Base-by-base conservation (phyloP, 495 filamentous ascomycete genomes). In the Talaromyces liani region DNA sequence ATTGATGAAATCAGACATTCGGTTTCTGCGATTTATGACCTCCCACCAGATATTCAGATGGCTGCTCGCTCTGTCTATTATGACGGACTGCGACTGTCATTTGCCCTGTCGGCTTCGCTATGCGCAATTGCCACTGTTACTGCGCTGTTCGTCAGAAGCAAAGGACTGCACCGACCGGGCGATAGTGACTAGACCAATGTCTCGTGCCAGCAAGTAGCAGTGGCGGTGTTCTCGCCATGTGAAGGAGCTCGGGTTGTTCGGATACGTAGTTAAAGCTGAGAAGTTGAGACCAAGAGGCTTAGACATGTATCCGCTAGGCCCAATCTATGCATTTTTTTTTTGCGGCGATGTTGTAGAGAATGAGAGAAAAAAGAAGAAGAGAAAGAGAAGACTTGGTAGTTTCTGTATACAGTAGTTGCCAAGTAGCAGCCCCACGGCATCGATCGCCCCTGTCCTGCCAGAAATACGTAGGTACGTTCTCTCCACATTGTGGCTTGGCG, bases 1-100 rank as follows among this genome's bases (percentile, higher is more conserved):
- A 82, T 87, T 39, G 78, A 85, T 41, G 79, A 83, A 49, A 88
- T 89, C 65, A 73, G 85, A 4, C 85, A 87, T 65, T 87, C 85
- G 0, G 80, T 85, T 7, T 80, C 82, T 3, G 80, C 79, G 3
- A 76, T 88, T 41, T 74, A 76, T 25, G 69, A 73, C 8, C 75
- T 88, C 0, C 84, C 84, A 0, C 81, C 80, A 0, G 84, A 87
- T 45, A 75, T 86, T 22, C 85, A 88, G 65, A 79, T 84, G 49
- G 79, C 81, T 34, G 86, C 82, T 9, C 75, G 84, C 16, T 65
- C 80, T n/a, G 85, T 87, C 0, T 87, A 87, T 59, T 85, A 83
- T 57, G 77, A 80, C 4, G 85, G 84, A 0, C 77, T 88, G 12
- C 73, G 77, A 34, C 75, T 81, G 54, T 81, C 81, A 0, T 87